phyloP scores from a whole-genome alignment of 2,329 filamentous ascomycete genomes.

The Metarhizium robertsii region DNA sequence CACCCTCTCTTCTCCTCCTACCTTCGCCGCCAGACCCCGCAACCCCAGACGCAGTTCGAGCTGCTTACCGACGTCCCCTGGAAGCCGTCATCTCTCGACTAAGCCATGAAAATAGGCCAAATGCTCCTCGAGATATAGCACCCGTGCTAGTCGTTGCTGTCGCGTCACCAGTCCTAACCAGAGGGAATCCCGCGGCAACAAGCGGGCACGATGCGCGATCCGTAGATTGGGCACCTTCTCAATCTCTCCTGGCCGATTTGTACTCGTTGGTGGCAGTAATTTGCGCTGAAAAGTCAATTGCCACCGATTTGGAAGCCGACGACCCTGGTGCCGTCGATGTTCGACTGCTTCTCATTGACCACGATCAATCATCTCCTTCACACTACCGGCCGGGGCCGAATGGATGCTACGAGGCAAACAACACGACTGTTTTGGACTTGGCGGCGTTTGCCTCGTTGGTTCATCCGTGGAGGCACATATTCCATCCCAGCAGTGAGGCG shows the following conservation, averaged over 20 bases:
- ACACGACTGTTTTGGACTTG: slow-evolving; percentile 39
- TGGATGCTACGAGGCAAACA: slow-evolving; percentile 31
- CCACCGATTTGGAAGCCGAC: slow-evolving; percentile 43
- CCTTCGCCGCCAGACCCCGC: slow-evolving; percentile 52
- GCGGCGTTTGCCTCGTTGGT: slow-evolving; percentile 41
- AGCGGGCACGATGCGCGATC: slow-evolving; percentile 21
- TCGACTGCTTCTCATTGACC: slow-evolving; percentile 64
- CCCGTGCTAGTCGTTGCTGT: slow-evolving; percentile 46
- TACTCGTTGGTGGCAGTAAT: slow-evolving; percentile 70
- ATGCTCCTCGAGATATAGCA: slow-evolving; percentile 21
- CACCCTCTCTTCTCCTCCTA: slow-evolving; percentile 48
- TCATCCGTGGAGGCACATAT: slow-evolving; percentile 55
- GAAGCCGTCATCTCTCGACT: slow-evolving; percentile 42
- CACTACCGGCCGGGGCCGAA: slow-evolving; percentile 23
- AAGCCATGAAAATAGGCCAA: slow-evolving; percentile 19
- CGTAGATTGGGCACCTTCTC: slow-evolving; percentile 56
- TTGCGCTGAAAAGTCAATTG: slow-evolving; percentile 53
- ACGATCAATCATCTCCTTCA: slow-evolving; percentile 27
- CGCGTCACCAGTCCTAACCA: slow-evolving; percentile 49
- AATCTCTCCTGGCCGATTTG: slow-evolving; percentile 64
- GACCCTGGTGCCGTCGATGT: slow-evolving; percentile 65
- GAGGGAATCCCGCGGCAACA: slow-evolving; percentile 26
- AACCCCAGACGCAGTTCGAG: slow-evolving; percentile 39
- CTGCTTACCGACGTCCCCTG: slow-evolving; percentile 52
- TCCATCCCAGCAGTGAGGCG: slow-evolving; percentile 54